A percentile compares a stretch with the other conserved stretches of the same genome.
Conservation (phyloP, 495 filamentous ascomycete genomes). For the Amphirosellinia nigrospora region DNA sequence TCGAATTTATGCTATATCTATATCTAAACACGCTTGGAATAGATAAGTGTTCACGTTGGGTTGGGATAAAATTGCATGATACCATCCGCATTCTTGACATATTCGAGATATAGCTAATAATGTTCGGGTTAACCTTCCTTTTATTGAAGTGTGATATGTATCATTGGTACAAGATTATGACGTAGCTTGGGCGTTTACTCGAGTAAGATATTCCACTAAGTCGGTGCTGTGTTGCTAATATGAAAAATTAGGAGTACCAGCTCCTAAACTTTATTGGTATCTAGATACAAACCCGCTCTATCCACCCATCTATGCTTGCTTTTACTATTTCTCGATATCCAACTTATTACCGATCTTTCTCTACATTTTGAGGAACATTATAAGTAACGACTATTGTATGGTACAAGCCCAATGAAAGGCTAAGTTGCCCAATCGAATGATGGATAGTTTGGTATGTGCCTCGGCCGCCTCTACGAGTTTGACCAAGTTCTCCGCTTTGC, state of each 20-base stretch:
- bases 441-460: not conserved
- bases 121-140: not conserved
- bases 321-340: not conserved
- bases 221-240: not conserved
- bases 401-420: not conserved
- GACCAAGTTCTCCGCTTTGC: not conserved
- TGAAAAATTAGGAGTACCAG: not conserved
- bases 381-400: too few species aligned
- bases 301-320: not conserved
- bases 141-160: not conserved
- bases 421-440: not conserved
- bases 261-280: not conserved
- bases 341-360: not conserved
- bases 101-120: not conserved
- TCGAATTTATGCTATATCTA: conserved; percentile 58
- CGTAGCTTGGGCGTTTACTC: not conserved
- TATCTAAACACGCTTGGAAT: conserved; percentile 37
- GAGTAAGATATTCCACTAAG: not conserved
- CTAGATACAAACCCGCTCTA: not conserved
- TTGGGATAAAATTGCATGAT: not conserved
- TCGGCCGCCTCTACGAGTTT: not conserved
- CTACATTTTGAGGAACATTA: too few species aligned
- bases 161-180: not conserved
- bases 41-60: not conserved
- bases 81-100: not conserved